Evolutionary conservation across 768 basidiomycete species (phyloP).

Genomic region (Leccinellum luteum): DNA sequence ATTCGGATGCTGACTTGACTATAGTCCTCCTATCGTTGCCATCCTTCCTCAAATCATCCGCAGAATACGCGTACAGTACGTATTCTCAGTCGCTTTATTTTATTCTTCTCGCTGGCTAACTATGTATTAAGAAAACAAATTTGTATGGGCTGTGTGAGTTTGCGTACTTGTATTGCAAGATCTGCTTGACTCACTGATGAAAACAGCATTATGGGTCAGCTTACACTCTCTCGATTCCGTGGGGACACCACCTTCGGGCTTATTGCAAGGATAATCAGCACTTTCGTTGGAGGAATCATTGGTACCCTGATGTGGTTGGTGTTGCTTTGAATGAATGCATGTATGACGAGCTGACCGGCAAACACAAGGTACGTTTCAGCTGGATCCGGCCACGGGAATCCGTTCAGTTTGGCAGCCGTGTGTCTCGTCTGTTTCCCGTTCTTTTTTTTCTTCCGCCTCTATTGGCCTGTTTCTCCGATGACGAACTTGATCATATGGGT

Average conservation of each 20-base stretch:
- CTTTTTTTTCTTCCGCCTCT: slow-evolving; percentile 67
- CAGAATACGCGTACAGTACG: slow-evolving; percentile 58
- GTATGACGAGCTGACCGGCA: background rate
- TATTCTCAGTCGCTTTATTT: slow-evolving; percentile 5
- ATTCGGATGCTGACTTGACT: background rate
- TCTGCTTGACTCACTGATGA: background rate
- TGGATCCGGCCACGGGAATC: slow-evolving; percentile 55
- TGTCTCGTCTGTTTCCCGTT: slow-evolving; percentile 69
- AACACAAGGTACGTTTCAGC: slow-evolving; percentile 63
- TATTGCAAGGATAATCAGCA: slow-evolving; percentile 56
- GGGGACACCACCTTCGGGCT: slow-evolving; percentile 75
- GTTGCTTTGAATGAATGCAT: background rate
- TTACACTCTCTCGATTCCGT: slow-evolving; percentile 66
- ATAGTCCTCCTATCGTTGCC: slow-evolving; percentile 60
- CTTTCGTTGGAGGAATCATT: slow-evolving; percentile 60
- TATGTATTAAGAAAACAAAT: slow-evolving; percentile 48
- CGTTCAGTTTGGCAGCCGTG: slow-evolving; percentile 69
- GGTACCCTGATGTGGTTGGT: slow-evolving; percentile 68
- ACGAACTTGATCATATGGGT: slow-evolving; percentile 69
- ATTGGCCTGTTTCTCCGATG: slow-evolving; percentile 72
- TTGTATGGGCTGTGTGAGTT: slow-evolving; percentile 69
- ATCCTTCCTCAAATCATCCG: slow-evolving; percentile 51
- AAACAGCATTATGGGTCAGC: slow-evolving; percentile 68
- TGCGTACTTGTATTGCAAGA: background rate
- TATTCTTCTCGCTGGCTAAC: slow-evolving; percentile 6